Conservation (phyloP, 2,329 filamentous ascomycete species). For the Neonectria coccinea region DNA sequence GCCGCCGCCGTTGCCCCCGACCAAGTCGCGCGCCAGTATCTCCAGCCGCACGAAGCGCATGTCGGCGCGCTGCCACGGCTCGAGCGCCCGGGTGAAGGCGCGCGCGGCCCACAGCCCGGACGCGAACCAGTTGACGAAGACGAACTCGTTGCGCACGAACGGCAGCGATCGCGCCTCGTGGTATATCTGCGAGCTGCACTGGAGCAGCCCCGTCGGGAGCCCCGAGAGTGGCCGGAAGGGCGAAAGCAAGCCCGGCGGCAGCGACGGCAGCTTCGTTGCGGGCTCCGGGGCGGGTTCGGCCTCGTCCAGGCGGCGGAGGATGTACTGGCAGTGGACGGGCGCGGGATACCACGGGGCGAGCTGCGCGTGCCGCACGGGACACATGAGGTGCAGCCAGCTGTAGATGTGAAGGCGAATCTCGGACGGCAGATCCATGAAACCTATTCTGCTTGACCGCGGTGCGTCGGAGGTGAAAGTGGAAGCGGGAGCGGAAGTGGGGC, state of each 20-base stretch:
- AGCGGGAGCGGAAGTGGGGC: constrained; percentile 8
- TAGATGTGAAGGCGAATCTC: constrained; percentile 63
- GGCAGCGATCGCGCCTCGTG: constrained; percentile 55
- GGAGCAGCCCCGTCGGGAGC: constrained; percentile 56
- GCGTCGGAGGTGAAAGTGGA: neutral
- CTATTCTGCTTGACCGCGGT: neutral
- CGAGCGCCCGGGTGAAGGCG: constrained; percentile 50
- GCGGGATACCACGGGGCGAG: constrained; percentile 56
- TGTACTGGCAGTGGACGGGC: constrained; percentile 49
- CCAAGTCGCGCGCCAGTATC: constrained; percentile 54
- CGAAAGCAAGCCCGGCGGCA: constrained; percentile 41
- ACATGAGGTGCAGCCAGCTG: constrained; percentile 53
- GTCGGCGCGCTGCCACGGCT: constrained; percentile 56
- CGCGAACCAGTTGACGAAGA: constrained; percentile 60
- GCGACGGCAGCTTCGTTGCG: neutral
- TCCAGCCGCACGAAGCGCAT: constrained; percentile 58
- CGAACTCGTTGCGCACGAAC: constrained; percentile 59
- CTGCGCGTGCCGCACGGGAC: constrained; percentile 53
- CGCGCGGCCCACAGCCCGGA: constrained; percentile 58
- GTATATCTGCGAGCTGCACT: constrained; percentile 56
- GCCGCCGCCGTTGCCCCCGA: constrained; percentile 36
- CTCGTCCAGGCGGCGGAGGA: constrained; percentile 36
- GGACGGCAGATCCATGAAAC: constrained; percentile 48
- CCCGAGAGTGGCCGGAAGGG: constrained; percentile 53
- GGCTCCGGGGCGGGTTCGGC: neutral